Percentiles rank a stretch among this genome's conserved stretches.
These are phyloP conservation scores for Acanthamoeba royreba DNA, from an alignment of 208 protist species.

Conservation along the genomic window DNA sequence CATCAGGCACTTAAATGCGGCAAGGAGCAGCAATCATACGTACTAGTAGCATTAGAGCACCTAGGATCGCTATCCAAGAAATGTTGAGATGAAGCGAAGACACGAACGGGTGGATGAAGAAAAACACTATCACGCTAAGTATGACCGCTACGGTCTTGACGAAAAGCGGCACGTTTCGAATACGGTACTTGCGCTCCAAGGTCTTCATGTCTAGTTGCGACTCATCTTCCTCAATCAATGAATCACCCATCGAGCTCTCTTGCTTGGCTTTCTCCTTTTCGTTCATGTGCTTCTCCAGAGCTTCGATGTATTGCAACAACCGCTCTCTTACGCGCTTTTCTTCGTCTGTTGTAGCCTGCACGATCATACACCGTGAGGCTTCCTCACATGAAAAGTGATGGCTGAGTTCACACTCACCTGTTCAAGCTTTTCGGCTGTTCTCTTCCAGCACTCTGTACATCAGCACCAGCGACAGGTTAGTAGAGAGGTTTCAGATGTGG, in stretches of 20 bases:
- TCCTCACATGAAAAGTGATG: neutral
- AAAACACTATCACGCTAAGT: constrained; percentile 55
- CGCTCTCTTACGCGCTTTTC: neutral
- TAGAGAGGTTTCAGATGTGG: too few relatives aligned
- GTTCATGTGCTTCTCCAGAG: neutral
- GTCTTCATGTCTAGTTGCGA: neutral
- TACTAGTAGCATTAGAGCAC: constrained; percentile 48
- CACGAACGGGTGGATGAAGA: constrained; percentile 63
- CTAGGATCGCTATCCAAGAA: constrained; percentile 68
- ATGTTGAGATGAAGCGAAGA: constrained; percentile 37
- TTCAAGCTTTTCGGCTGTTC: neutral
- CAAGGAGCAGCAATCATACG: too few relatives aligned
- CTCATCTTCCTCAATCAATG: neutral
- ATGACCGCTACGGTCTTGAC: constrained; percentile 50
- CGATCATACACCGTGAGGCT: neutral
- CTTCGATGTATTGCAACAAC: constrained; percentile 10
- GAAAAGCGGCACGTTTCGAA: constrained; percentile 51
- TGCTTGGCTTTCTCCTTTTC: neutral
- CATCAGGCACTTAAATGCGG: neutral
- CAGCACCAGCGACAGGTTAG: too few relatives aligned
- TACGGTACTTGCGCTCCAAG: constrained; percentile 54
- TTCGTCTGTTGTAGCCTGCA: neutral
- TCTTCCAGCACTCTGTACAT: constrained; percentile 27
- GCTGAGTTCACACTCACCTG: neutral
- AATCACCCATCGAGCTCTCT: neutral